A percentile compares a stretch with the other conserved stretches of the same genome.
Evolutionary conservation across 2,329 filamentous ascomycete species (phyloP).

Genomic region (Penicillium sp.): DNA sequence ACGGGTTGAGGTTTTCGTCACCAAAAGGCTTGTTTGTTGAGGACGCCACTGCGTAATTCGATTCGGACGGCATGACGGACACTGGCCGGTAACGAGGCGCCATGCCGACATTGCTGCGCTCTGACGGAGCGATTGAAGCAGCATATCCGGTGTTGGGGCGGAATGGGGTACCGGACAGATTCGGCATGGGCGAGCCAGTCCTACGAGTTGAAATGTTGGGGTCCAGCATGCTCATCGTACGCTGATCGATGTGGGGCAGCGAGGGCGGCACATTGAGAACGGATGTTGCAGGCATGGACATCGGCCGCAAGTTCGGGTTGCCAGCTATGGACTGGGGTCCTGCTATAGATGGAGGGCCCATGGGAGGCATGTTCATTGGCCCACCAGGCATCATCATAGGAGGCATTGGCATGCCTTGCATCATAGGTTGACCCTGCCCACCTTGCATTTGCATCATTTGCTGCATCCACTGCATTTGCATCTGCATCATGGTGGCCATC

Average conservation of each 20-base stretch:
- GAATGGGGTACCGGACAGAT: slow-evolving; percentile 31
- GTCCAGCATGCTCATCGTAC: slow-evolving; percentile 83
- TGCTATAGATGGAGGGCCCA: slow-evolving; percentile 12
- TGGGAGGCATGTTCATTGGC: slow-evolving; percentile 11
- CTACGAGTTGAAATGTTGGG: slow-evolving; percentile 52
- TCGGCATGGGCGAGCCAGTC: slow-evolving; percentile 38
- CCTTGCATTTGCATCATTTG: slow-evolving; percentile 64
- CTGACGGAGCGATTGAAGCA: slow-evolving; percentile 89
- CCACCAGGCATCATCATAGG: slow-evolving; percentile 18
- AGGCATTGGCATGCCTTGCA: slow-evolving; percentile 27
- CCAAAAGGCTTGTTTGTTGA: slow-evolving; percentile 39
- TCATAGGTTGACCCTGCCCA: slow-evolving; percentile 34
- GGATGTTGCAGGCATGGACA: slow-evolving; percentile 47
- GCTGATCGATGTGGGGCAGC: slow-evolving; percentile 45
- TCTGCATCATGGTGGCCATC: slow-evolving; percentile 85
- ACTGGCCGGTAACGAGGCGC: slow-evolving; percentile 90
- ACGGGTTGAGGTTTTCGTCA: slow-evolving; percentile 35
- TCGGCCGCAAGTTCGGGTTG: slow-evolving; percentile 42
- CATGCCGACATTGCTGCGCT: slow-evolving; percentile 89
- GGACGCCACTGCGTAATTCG: slow-evolving; percentile 34
- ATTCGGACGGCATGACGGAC: slow-evolving; percentile 58
- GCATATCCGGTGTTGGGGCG: slow-evolving; percentile 59
- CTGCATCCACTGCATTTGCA: slow-evolving; percentile 94
- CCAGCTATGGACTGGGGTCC: slow-evolving; percentile 26
- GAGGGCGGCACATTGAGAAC: slow-evolving; percentile 22